A percentile compares a stretch with the other conserved stretches of the same genome.
phyloP scores from a whole-genome alignment of 2,329 filamentous ascomycete species.

The Trichoderma pleuroti region DNA sequence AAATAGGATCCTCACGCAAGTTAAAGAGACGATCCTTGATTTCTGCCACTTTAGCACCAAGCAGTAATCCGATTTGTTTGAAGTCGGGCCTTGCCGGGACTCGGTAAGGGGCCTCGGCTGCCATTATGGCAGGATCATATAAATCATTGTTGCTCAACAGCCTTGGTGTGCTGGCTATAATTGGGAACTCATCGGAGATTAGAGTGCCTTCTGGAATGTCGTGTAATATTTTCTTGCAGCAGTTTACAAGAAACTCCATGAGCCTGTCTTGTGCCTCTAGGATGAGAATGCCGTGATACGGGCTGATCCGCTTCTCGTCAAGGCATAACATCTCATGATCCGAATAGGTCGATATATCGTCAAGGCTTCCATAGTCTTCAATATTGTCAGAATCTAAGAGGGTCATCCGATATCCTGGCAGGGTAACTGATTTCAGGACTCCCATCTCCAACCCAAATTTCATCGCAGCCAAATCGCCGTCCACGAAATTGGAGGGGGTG shows the following conservation, averaged over 20 bases:
- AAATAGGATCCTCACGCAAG: constrained; percentile 56
- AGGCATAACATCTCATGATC: constrained; percentile 37
- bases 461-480: constrained; percentile 39
- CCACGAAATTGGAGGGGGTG: constrained; percentile 45
- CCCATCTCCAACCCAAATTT: constrained; percentile 29
- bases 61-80: constrained; percentile 40
- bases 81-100: constrained; percentile 47
- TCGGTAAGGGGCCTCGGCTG: constrained; percentile 51
- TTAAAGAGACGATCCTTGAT: constrained; percentile 53
- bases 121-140: constrained; percentile 40
- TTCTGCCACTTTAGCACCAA: constrained; percentile 39
- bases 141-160: constrained; percentile 30
- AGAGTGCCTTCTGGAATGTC: constrained; percentile 41
- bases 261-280: constrained; percentile 50
- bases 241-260: constrained; percentile 47
- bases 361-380: constrained; percentile 36
- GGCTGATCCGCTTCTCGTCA: constrained; percentile 36
- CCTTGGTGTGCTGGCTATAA: constrained; percentile 39
- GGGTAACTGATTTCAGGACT: constrained; percentile 25
- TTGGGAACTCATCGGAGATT: constrained; percentile 27
- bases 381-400: constrained; percentile 29
- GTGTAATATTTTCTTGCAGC: constrained; percentile 47
- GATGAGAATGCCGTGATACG: constrained; percentile 47
- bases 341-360: constrained; percentile 32
- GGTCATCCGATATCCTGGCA: constrained; percentile 35